These are phyloP conservation scores for Fusarium scirpi DNA, from an alignment of 2,329 filamentous ascomycete species.

Conservation along the genomic window DNA sequence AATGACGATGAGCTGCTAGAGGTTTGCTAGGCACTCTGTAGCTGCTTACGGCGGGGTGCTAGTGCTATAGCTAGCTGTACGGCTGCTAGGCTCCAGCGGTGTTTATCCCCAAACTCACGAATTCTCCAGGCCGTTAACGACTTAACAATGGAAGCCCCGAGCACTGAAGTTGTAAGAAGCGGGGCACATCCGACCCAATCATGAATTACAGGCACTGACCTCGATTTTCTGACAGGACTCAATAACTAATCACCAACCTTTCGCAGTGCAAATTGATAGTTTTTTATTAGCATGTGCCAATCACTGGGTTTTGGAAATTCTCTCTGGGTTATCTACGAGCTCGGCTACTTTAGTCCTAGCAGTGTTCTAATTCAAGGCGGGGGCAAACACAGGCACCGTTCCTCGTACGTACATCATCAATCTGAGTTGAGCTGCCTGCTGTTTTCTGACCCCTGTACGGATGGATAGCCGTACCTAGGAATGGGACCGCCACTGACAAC, in stretches of 20 bases:
- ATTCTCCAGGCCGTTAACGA: background rate
- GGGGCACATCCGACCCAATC: slow-evolving; percentile 4
- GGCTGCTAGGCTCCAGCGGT: slow-evolving; percentile 20
- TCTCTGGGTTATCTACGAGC: slow-evolving; percentile 1
- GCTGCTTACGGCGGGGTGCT: slow-evolving; percentile 7
- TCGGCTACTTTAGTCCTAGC: slow-evolving; percentile 30
- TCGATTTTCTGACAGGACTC: slow-evolving; percentile 1
- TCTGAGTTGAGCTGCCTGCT: background rate
- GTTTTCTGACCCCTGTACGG: slow-evolving; percentile 10
- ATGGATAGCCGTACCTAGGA: slow-evolving; percentile 1
- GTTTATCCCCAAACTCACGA: slow-evolving; percentile 4
- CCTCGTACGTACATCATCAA: slow-evolving; percentile 24
- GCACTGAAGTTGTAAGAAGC: slow-evolving; percentile 23
- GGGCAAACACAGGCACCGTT: slow-evolving; percentile 26
- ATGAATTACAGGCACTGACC: background rate
- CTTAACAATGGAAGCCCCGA: slow-evolving; percentile 11
- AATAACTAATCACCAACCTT: background rate
- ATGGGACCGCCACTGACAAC: slow-evolving; percentile 18
- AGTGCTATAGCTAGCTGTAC: slow-evolving; percentile 8
- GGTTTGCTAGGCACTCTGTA: slow-evolving; percentile 1
- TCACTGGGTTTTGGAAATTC: slow-evolving; percentile 7
- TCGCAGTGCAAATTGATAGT: background rate
- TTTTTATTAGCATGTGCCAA: slow-evolving; percentile 9
- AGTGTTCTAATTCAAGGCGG: slow-evolving; percentile 28
- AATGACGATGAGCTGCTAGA: background rate